Conservation (phyloP, 129 eudicot genomes). For the Helianthus annuus region DNA sequence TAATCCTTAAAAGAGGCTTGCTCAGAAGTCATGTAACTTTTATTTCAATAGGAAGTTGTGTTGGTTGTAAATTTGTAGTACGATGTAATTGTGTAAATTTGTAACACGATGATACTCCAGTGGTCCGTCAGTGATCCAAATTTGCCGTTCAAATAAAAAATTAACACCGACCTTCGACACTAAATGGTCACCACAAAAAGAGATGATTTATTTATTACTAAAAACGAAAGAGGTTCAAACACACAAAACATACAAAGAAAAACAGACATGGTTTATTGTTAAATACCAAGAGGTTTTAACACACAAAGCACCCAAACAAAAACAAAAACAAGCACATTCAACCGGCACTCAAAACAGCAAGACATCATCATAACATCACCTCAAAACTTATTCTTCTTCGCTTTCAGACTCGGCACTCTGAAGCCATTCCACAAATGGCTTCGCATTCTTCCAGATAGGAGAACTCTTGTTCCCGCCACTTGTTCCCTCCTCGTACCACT, state of each 20-base stretch:
- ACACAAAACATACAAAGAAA: not conserved
- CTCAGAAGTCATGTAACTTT: no score
- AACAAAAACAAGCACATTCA: not conserved
- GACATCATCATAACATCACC: conserved; percentile 9
- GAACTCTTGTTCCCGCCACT: conserved; percentile 2
- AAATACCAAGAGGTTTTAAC: not conserved
- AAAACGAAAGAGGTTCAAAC: not conserved
- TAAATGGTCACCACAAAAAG: no score
- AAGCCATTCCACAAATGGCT: conserved; percentile 20
- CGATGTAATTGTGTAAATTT: no score
- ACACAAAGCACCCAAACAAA: not conserved
- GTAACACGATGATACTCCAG: no score
- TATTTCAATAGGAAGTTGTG: no score
- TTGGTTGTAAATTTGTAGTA: no score
- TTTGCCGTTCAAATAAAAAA: no score
- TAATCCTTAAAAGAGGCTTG: no score
- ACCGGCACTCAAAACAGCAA: conserved; percentile 9
- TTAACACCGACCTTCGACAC: no score
- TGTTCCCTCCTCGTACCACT: conserved; percentile 6
- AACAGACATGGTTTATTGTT: not conserved
- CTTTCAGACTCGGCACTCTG: conserved; percentile 18
- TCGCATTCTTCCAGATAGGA: conserved; percentile 4
- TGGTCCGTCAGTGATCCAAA: no score
- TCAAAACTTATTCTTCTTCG: conserved; percentile 14
- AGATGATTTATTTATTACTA: no score